phyloP scores from a whole-genome alignment of 2,329 filamentous ascomycete species.

The Xylaria sp. region DNA sequence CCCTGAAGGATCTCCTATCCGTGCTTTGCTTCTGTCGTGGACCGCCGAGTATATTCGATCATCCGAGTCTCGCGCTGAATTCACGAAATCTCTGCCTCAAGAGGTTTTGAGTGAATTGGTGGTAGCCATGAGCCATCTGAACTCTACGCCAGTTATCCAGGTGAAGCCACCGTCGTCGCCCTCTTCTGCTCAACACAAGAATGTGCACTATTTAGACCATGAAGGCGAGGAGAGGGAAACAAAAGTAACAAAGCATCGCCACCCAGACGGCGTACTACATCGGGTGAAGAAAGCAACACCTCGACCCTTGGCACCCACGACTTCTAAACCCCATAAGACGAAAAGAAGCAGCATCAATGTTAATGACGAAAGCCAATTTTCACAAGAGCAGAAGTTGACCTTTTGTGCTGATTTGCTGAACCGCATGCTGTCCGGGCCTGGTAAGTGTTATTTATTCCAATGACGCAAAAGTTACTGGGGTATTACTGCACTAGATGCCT shows the following conservation, averaged over 20 bases:
- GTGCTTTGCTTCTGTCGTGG: slow-evolving; percentile 68
- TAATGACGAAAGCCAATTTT: slow-evolving; percentile 48
- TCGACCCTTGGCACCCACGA: slow-evolving; percentile 46
- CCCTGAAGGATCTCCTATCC: slow-evolving; percentile 67
- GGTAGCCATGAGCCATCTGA: slow-evolving; percentile 67
- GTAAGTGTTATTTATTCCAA: slow-evolving; percentile 50
- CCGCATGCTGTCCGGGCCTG: slow-evolving; percentile 70
- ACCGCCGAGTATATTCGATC: slow-evolving; percentile 71
- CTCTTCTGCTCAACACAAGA: slow-evolving; percentile 52
- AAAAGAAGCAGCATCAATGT: slow-evolving; percentile 47
- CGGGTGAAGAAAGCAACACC: slow-evolving; percentile 46
- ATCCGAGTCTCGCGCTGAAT: slow-evolving; percentile 65
- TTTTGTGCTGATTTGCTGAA: slow-evolving; percentile 68
- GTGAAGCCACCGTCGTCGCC: slow-evolving; percentile 41
- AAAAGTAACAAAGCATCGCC: slow-evolving; percentile 53
- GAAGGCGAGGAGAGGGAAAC: slow-evolving; percentile 54
- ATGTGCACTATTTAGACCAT: slow-evolving; percentile 60
- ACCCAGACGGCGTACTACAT: slow-evolving; percentile 49
- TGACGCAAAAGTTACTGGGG: background rate
- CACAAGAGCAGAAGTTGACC: slow-evolving; percentile 59
- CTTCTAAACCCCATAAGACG: slow-evolving; percentile 44
- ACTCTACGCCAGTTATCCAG: slow-evolving; percentile 52
- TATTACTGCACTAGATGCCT: background rate
- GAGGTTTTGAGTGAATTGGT: slow-evolving; percentile 71
- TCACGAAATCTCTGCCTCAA: slow-evolving; percentile 69